These are phyloP conservation scores for Pneumocystis carinii DNA, from an alignment of 1,139 yeast genomes.

Conservation along the genomic window DNA sequence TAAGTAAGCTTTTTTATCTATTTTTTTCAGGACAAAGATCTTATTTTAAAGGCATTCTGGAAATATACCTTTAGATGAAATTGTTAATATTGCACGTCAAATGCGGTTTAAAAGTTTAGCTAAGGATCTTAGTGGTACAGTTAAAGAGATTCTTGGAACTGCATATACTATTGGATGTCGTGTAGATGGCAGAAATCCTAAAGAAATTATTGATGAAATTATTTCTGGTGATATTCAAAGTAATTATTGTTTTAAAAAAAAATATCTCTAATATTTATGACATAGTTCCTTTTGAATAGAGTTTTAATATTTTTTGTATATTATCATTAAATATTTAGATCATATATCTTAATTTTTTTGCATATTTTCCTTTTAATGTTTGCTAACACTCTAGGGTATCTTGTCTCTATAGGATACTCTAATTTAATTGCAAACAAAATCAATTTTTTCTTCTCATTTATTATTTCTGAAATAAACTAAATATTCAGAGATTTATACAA, in stretches of 20 bases:
- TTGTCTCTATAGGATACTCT: constrained; percentile 57
- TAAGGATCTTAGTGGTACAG: constrained; percentile 89
- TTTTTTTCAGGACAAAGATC: neutral
- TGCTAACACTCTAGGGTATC: constrained; percentile 96
- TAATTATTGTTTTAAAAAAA: neutral
- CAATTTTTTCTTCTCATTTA: constrained; percentile 19
- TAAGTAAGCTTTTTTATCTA: constrained; percentile 26
- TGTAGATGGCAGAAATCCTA: constrained; percentile 99
- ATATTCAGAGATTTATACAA: constrained; percentile 5
- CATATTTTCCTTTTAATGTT: constrained; percentile 27
- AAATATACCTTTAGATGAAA: constrained; percentile 94
- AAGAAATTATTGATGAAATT: constrained; percentile 43
- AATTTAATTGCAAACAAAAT: constrained; percentile 95
- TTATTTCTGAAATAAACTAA: constrained; percentile 16
- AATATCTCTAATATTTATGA: neutral
- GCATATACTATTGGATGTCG: constrained; percentile 27
- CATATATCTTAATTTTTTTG: neutral
- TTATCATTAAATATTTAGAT: neutral
- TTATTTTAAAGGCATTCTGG: constrained; percentile 56
- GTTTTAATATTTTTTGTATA: neutral
- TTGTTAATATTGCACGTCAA: constrained; percentile 92
- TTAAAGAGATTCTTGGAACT: constrained; percentile 92
- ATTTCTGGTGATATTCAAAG: constrained; percentile 11
- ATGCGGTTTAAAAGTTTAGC: constrained; percentile 97
- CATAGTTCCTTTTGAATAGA: neutral